Evolutionary conservation across 345 rosid species (phyloP).

Genomic region (Punica granatum): DNA sequence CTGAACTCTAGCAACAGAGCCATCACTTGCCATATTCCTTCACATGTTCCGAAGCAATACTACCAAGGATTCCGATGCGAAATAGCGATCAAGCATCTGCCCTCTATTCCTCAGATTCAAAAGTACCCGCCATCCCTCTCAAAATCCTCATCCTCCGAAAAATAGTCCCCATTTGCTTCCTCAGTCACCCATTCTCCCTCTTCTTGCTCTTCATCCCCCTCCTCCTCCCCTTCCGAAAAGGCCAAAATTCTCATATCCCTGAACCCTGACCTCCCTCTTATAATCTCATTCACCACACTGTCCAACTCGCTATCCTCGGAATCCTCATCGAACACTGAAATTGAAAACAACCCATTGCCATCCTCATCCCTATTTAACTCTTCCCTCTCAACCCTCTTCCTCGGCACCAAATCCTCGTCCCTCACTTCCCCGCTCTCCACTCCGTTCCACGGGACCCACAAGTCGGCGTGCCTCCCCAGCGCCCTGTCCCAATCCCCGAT

Average conservation of each 20-base stretch:
- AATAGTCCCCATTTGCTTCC: slow-evolving; percentile 25
- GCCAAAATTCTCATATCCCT: slow-evolving; percentile 42
- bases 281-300: slow-evolving; percentile 32
- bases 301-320: slow-evolving; percentile 27
- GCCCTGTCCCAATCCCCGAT: slow-evolving; percentile 66
- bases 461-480: slow-evolving; percentile 66
- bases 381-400: slow-evolving; percentile 28
- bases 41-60: background rate
- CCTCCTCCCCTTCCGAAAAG: slow-evolving; percentile 69
- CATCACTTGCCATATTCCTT: background rate
- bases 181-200: slow-evolving; percentile 28
- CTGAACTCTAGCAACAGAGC: background rate
- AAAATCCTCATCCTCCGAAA: slow-evolving; percentile 34
- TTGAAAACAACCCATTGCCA: slow-evolving; percentile 29
- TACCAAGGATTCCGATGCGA: background rate
- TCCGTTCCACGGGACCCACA: slow-evolving; percentile 87
- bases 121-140: slow-evolving; percentile 18
- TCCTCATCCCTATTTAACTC: slow-evolving; percentile 20
- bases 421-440: slow-evolving; percentile 69
- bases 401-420: slow-evolving; percentile 65
- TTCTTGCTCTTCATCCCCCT: slow-evolving; percentile 24
- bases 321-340: slow-evolving; percentile 33
- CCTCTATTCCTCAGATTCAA: background rate
- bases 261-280: slow-evolving; percentile 36
- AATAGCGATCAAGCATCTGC: background rate